Base-by-base conservation (phyloP, 768 basidiomycete species). In the Lactarius indigo region DNA sequence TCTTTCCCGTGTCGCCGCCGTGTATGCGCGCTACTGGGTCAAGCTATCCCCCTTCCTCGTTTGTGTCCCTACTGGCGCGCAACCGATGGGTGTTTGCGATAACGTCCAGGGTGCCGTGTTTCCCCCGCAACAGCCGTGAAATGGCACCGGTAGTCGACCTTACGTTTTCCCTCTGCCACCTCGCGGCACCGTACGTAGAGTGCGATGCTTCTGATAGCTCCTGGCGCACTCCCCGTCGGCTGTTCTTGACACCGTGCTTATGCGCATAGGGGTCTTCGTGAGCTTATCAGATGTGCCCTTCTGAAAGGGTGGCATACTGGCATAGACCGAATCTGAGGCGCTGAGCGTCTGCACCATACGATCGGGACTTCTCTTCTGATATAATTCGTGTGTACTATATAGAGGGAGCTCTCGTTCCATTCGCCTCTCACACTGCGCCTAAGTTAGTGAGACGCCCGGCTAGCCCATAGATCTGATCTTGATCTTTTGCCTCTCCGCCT, bases 281-380 rank as follows among this genome's bases (percentile, higher is more conserved):
- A 39, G 37, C 61, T 33, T 61, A 61, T 52, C 23, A 55, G 39
- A 37, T 37, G 28, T 41, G 20, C 23, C 52, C 28, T 42, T 13
- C 35, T 55, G n/a, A 52, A 17, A 20, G 26, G 18, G 23, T 30
- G 52, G 47, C 44, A 52, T 35, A 26, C 60, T 33, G 9, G 26
- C 50, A 52, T 23, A 28, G 13, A 13, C 26, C 15, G 50, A 52
- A 26, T 23, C 23, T 52, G 23, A 26, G 47, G 47, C 47, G 47
- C 52, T 55, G 37, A 31, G 30, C 37, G 41, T 31, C 37, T 41
- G 28, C 7, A 5, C 28, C 28, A 54, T 59, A 28, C 5, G 47
- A 59, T 59, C 37, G 52, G 33, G 50, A 59, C 35, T 35, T 65
- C 52, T 61, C 23, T 35, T 44, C 41, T 61, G 41, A 56, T 44